A percentile compares a stretch with the other conserved stretches of the same genome.
Evolutionary conservation across 2,329 filamentous ascomycete genomes (phyloP).

Genomic region (Trichoderma pleuroti): DNA sequence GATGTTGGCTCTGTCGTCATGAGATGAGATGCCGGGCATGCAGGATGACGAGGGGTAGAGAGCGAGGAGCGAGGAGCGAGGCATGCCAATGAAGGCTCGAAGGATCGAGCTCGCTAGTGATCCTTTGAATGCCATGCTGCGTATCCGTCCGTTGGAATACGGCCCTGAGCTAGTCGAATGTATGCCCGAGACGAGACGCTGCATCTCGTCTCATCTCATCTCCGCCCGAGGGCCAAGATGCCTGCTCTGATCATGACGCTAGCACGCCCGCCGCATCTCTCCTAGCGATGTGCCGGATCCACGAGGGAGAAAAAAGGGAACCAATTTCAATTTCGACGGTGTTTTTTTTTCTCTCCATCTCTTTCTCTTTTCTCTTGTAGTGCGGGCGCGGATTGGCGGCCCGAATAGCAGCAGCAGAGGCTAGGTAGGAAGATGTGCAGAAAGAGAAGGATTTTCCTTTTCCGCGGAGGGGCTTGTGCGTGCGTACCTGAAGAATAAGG

Average conservation of each 20-base stretch:
- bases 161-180: neutral
- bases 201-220: neutral
- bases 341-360: too few species aligned
- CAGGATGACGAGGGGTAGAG: neutral
- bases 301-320: neutral
- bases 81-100: too few species aligned
- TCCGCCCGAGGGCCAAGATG: neutral
- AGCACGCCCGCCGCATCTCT: neutral
- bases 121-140: neutral
- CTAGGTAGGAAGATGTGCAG: neutral
- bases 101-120: neutral
- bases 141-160: neutral
- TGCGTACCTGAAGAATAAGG: neutral
- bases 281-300: neutral
- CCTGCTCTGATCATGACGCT: neutral
- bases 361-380: neutral
- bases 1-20: neutral
- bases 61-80: too few species aligned
- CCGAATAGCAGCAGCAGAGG: neutral
- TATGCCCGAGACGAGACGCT: too few species aligned
- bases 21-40: neutral
- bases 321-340: neutral
- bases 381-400: neutral
- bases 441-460: neutral
- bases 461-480: neutral